These are phyloP conservation scores for Monosporascus ibericus DNA, from an alignment of 2,329 filamentous ascomycete species.

Conservation along the genomic window DNA sequence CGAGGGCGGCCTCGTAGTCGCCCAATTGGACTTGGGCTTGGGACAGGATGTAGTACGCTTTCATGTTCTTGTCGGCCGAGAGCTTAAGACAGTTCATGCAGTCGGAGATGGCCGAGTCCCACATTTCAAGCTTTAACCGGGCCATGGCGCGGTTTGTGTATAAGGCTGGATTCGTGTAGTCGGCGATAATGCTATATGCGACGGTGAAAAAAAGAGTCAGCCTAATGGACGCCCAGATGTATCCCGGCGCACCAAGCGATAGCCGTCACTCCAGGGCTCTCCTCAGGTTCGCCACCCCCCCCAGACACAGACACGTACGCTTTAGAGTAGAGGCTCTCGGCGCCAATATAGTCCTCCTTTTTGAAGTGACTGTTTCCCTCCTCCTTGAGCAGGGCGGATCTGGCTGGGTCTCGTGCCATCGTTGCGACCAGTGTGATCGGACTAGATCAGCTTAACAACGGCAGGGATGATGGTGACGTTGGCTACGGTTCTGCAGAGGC, in stretches of 20 bases:
- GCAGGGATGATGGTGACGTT: not conserved
- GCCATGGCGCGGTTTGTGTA: constrained; percentile 89
- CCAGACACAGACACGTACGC: constrained; percentile 43
- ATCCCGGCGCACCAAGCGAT: too few species aligned
- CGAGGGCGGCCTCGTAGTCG: constrained; percentile 66
- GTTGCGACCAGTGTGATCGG: not conserved
- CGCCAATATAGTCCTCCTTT: constrained; percentile 55
- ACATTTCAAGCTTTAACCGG: constrained; percentile 66
- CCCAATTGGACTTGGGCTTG: constrained; percentile 74
- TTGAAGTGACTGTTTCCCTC: constrained; percentile 62
- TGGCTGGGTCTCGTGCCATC: constrained; percentile 21
- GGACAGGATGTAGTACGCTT: constrained; percentile 77
- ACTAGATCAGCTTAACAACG: not conserved
- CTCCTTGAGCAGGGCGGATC: constrained; percentile 41
- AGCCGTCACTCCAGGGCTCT: too few species aligned
- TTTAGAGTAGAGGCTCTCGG: constrained; percentile 66
- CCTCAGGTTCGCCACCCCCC: not conserved
- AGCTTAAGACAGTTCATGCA: constrained; percentile 70
- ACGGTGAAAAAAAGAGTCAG: not conserved
- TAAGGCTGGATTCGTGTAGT: constrained; percentile 69
- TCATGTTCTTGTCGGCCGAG: constrained; percentile 56
- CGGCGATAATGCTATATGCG: constrained; percentile 61
- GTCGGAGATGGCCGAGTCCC: constrained; percentile 70
- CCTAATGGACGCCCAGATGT: not conserved
- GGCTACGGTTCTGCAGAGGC: too few species aligned